Conservation (phyloP, 2,329 filamentous ascomycete genomes). For the Fusarium buharicum region DNA sequence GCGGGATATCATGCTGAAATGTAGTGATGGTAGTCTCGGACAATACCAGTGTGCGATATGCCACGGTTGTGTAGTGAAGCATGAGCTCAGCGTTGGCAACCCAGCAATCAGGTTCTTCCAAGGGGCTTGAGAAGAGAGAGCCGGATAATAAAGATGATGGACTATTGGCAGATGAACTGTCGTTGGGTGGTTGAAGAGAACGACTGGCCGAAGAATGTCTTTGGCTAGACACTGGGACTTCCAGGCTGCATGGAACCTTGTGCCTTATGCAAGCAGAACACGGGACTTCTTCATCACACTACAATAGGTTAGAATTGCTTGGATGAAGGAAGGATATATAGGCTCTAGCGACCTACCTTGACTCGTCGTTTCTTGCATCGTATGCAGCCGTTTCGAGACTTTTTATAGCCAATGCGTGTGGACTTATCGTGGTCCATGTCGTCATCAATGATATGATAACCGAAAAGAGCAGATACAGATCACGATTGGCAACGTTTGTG, state of each 20-base stretch:
- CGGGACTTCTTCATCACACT: constrained; percentile 30
- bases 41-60: constrained; percentile 32
- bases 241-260: constrained; percentile 25
- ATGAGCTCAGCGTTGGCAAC: constrained; percentile 30
- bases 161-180: background rate
- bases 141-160: constrained; percentile 20
- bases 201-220: background rate
- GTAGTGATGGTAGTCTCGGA: constrained; percentile 15
- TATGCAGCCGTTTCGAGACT: constrained; percentile 31
- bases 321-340: background rate
- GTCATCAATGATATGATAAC: background rate
- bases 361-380: constrained; percentile 32
- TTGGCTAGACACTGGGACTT: background rate
- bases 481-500: background rate
- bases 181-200: constrained; percentile 14
- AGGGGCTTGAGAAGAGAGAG: constrained; percentile 2
- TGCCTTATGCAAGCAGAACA: constrained; percentile 29
- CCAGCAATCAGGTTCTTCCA: constrained; percentile 23
- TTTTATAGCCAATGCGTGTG: constrained; percentile 32
- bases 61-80: constrained; percentile 34
- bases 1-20: constrained; percentile 28
- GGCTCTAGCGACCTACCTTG: constrained; percentile 2
- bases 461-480: background rate
- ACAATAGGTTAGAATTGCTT: background rate
- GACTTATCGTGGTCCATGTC: constrained; percentile 1